Evolutionary conservation across 352 stramenopile species (phyloP).

Genomic region (Pilasporangium apinafurcum): DNA sequence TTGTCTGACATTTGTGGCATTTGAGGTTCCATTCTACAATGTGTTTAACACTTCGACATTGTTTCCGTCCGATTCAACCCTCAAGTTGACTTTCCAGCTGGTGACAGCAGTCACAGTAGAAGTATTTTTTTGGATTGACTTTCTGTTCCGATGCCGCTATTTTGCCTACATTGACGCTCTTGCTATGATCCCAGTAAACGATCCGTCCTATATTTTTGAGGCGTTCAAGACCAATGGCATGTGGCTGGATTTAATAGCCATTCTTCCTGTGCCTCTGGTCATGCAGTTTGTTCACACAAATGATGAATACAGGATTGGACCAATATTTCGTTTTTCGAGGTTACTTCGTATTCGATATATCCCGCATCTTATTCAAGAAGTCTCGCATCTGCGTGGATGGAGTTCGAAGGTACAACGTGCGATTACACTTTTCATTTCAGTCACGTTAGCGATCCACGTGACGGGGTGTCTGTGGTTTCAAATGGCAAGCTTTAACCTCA

Average conservation of each 20-base stretch:
- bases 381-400: constrained; percentile 38
- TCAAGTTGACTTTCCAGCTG: constrained; percentile 38
- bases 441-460: constrained; percentile 56
- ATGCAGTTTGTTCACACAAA: constrained; percentile 34
- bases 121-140: constrained; percentile 45
- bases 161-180: constrained; percentile 70
- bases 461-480: constrained; percentile 71
- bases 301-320: constrained; percentile 28
- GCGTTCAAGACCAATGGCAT: constrained; percentile 48
- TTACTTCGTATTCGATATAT: constrained; percentile 52
- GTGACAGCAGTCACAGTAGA: constrained; percentile 46
- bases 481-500: constrained; percentile 54
- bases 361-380: constrained; percentile 38
- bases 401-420: constrained; percentile 58
- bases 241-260: constrained; percentile 45
- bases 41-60: constrained; percentile 54
- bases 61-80: constrained; percentile 37
- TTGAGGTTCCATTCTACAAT: constrained; percentile 60
- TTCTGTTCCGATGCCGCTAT: constrained; percentile 37
- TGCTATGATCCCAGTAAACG: constrained; percentile 53
- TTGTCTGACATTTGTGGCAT: constrained; percentile 44
- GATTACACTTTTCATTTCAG: constrained; percentile 52
- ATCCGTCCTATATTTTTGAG: constrained; percentile 60
- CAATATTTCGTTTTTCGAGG: constrained; percentile 34
- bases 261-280: constrained; percentile 46